Base-by-base conservation (phyloP, 2,329 filamentous ascomycete genomes). In the Fusarium proliferatum region DNA sequence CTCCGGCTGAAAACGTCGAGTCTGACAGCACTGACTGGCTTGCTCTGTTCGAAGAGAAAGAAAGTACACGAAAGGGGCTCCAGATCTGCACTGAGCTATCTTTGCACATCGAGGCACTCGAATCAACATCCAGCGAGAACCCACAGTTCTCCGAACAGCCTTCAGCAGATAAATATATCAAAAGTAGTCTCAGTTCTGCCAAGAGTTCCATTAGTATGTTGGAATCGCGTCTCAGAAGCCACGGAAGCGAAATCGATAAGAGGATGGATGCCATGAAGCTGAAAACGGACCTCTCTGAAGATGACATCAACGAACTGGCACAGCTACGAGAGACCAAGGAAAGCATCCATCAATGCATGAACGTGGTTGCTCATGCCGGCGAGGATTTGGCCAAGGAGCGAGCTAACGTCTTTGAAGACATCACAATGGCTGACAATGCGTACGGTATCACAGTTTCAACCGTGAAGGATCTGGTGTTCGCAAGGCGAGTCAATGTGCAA, bases 331-430 rank as follows among this genome's bases (percentile, higher is more conserved):
- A 75, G 63, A 74, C 73, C 12, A 76, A 72, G 53, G 71, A 74
- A 42, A 76, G 73, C 59, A 51, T 77, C 21, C 62, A 53, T 26
- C 68, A 77, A 52, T 76, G 70, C 53, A 77, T 78, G 26, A 56
- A 60, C 12, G 64, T 77, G 41, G 69, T 78, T 23, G 66, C 69
- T 33, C 64, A 73, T 49, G 73, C 74, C 10, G 53, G 67, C n/a
- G 57, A 76, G 28, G 55, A 46, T 38, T 55, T 76, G 41, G 53
- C 58, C 11, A 59, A 60, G 6, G 71, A 77, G 16, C 75, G 76
- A 6, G 53, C 58, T n/a, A 79, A 79, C 52, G 9, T 78, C 33
- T 78, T 78, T 33, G 77, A 78, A 58, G 76, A 78, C 28, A 69
- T 76, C n/a, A 76, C 71, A 4, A 61, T 78, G 61, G 42, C 63